These are phyloP conservation scores for Colletotrichum tanaceti DNA, from an alignment of 2,329 filamentous ascomycete genomes.

Conservation along the genomic window DNA sequence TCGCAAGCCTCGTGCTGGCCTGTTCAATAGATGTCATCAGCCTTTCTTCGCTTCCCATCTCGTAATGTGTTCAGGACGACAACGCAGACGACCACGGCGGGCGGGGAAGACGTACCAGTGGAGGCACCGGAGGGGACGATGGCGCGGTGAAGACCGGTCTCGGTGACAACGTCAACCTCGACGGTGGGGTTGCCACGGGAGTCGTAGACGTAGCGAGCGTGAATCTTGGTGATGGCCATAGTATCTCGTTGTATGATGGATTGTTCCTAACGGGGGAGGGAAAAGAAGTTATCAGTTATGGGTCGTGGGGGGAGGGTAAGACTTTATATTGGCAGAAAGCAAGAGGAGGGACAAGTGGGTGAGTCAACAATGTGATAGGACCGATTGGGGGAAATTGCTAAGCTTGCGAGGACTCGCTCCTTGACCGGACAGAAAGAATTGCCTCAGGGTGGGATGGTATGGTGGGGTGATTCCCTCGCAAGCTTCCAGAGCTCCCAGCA, in stretches of 20 bases:
- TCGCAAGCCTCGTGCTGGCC: conserved; percentile 92
- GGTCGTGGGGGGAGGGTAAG: conserved; percentile 28
- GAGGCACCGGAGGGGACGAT: conserved; percentile 95
- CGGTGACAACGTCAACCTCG: conserved; percentile 93
- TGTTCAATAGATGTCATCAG: conserved; percentile 51
- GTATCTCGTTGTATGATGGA: conserved; percentile 52
- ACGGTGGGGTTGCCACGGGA: conserved; percentile 98
- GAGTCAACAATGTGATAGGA: conserved; percentile 41
- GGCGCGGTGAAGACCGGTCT: conserved; percentile 91
- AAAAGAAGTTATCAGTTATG: conserved; percentile 17
- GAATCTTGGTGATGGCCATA: conserved; percentile 92
- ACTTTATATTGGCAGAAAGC: conserved; percentile 36
- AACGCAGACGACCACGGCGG: conserved; percentile 21
- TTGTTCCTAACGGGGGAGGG: conserved; percentile 26
- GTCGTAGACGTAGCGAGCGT: conserved; percentile 97
- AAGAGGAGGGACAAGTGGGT: conserved; percentile 35
- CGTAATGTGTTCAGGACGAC: conserved; percentile 30
- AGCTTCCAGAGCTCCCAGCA: conserved; percentile 35
- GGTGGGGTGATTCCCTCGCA: conserved; percentile 37
- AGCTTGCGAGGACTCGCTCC: conserved; percentile 39
- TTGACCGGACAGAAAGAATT: conserved; percentile 39
- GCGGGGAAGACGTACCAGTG: conserved; percentile 71
- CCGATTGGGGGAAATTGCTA: conserved; percentile 40
- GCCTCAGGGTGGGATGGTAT: conserved; percentile 40
- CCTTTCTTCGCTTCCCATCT: conserved; percentile 46